Evolutionary conservation across 169 alveolate genomes (phyloP).

Genomic region (Cryptosporidium tyzzeri): DNA sequence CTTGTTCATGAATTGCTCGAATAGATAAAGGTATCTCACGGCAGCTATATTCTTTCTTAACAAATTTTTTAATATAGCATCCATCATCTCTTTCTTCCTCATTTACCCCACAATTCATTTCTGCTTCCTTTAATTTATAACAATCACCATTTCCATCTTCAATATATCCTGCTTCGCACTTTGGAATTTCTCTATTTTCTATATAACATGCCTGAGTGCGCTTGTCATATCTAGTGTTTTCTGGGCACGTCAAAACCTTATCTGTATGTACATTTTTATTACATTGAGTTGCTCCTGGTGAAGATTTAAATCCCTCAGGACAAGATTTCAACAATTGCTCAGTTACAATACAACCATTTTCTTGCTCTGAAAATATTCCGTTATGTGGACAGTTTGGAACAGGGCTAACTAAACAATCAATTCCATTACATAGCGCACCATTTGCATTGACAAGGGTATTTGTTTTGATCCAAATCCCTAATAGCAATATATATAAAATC

Average conservation of each 20-base stretch:
- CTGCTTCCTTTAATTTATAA: slow-evolving; percentile 58
- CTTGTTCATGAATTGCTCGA: slow-evolving; percentile 7
- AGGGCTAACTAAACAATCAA: slow-evolving; percentile 41
- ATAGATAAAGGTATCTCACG: slow-evolving; percentile 27
- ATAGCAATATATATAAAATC: not conserved
- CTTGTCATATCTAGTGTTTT: slow-evolving; percentile 43
- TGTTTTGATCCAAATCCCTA: not conserved
- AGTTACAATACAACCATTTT: slow-evolving; percentile 56
- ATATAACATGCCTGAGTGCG: slow-evolving; percentile 31
- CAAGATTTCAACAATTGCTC: slow-evolving; percentile 53
- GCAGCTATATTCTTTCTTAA: slow-evolving; percentile 53
- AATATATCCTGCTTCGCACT: slow-evolving; percentile 47
- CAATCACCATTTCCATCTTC: slow-evolving; percentile 71
- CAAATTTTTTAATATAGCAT: slow-evolving; percentile 24
- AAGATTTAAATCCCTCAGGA: slow-evolving; percentile 42
- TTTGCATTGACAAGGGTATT: not conserved
- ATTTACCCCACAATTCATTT: slow-evolving; percentile 20
- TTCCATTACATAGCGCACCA: slow-evolving; percentile 15
- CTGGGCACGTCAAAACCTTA: slow-evolving; percentile 52
- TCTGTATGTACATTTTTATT: slow-evolving; percentile 67
- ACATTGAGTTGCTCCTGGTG: slow-evolving; percentile 38
- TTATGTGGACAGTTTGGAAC: slow-evolving; percentile 56
- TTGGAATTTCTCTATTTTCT: slow-evolving; percentile 32
- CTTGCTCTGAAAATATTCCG: slow-evolving; percentile 65
- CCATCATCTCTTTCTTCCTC: slow-evolving; percentile 59